These are phyloP conservation scores for Backusella liffmaniae DNA, from an alignment of 192 early-diverging fungal genomes.

Conservation along the genomic window DNA sequence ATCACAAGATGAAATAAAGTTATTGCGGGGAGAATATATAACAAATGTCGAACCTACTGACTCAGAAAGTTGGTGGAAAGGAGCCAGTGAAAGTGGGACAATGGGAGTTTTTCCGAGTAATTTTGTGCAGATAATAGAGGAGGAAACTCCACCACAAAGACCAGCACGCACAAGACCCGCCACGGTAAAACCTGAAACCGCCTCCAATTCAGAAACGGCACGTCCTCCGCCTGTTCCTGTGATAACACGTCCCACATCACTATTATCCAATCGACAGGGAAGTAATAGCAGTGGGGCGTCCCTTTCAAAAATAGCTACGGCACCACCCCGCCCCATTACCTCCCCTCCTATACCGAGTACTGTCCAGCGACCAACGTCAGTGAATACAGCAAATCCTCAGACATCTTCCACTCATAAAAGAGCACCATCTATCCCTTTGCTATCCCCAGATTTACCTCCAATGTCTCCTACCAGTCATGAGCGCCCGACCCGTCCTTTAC, in stretches of 20 bases:
- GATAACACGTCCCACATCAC: constrained; percentile 29
- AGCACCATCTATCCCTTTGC: constrained; percentile 25
- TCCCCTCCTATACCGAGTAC: neutral
- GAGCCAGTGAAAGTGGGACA: constrained; percentile 46
- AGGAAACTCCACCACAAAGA: constrained; percentile 24
- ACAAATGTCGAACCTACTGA: constrained; percentile 44
- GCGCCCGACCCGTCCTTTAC: constrained; percentile 27
- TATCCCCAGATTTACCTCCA: constrained; percentile 20
- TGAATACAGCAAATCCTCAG: neutral
- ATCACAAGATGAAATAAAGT: constrained; percentile 45
- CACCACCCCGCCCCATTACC: neutral
- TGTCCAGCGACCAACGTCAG: neutral
- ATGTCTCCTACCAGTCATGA: neutral
- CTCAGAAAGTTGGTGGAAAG: constrained; percentile 55
- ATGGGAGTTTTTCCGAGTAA: constrained; percentile 52
- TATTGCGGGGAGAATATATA: constrained; percentile 42
- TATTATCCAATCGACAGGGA: constrained; percentile 3
- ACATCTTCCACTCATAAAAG: neutral
- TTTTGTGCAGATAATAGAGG: constrained; percentile 40
- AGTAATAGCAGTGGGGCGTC: neutral
- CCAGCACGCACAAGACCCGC: constrained; percentile 26
- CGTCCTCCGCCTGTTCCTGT: constrained; percentile 29
- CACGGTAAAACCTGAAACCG: constrained; percentile 19
- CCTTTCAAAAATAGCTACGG: neutral
- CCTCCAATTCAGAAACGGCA: neutral